phyloP scores from a whole-genome alignment of 495 filamentous ascomycete genomes.

The Penicillium canariense region DNA sequence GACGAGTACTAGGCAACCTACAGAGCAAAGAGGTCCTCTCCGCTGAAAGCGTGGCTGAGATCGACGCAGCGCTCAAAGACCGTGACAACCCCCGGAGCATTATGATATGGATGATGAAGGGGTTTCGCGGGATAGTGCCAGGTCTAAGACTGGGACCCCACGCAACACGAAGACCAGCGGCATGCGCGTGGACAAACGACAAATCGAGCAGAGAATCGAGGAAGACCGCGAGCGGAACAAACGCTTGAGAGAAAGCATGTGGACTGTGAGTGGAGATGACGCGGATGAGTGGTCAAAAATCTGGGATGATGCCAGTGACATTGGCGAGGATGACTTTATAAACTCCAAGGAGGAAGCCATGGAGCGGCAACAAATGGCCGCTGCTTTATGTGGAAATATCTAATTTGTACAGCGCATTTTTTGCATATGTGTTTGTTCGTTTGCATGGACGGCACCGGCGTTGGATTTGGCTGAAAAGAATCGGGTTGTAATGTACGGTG shows the following conservation, averaged over 20 bases:
- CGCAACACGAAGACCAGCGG: constrained; percentile 33
- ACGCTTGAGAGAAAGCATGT: constrained; percentile 80
- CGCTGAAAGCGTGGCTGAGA: constrained; percentile 66
- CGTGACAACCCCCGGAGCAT: constrained; percentile 54
- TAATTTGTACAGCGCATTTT: neutral
- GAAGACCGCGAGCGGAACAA: constrained; percentile 97
- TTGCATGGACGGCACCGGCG: neutral
- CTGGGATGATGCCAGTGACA: constrained; percentile 77
- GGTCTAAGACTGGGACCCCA: constrained; percentile 31
- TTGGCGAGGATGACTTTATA: constrained; percentile 79
- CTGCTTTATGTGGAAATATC: neutral
- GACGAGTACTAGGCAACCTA: constrained; percentile 71
- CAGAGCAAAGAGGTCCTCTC: constrained; percentile 65
- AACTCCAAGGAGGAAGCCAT: constrained; percentile 68
- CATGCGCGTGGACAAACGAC: constrained; percentile 70
- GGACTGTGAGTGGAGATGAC: constrained; percentile 67
- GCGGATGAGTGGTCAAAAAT: constrained; percentile 64
- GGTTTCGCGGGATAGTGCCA: constrained; percentile 23
- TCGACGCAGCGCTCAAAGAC: constrained; percentile 74
- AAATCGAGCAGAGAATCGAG: constrained; percentile 93
- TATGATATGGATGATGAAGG: constrained; percentile 41
- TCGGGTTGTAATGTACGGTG: neutral
- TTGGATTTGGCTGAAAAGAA: neutral
- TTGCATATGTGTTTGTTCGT: neutral
- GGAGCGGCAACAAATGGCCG: constrained; percentile 42